Base-by-base conservation (phyloP, 164 flowering plant species). In the Magnolia sinica region DNA sequence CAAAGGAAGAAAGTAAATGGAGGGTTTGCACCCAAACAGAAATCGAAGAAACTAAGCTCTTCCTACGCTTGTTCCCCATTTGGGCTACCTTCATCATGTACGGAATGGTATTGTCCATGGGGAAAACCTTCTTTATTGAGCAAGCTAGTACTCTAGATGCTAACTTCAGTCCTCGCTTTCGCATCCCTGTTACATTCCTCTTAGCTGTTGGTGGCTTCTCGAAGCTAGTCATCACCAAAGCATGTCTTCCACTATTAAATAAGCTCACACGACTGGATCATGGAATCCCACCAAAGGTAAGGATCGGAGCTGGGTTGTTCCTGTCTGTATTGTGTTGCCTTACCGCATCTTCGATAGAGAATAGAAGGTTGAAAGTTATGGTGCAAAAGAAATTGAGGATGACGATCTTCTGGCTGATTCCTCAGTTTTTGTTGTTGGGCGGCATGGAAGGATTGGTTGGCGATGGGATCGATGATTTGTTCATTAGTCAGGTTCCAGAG, bases 11-110 rank as follows among this genome's bases (percentile, higher is more conserved):
- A 64, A 81, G 37, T 8, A 68, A 22, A n/a, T 63, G 83, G 76
- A 78, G 75, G 68, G 74, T 78, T 70, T 78, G 83, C 79, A 72
- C 76, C 13, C 78, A 72, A 3, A 73, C 73, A 13, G 73, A 81
- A 63, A 81, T 79, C 1, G 76, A 82, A 74, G 78, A 79, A 79
- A 76, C 79, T 10, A 79, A 79, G 71, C 64, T 73, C 58, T 55
- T 74, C 8, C 7, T 82, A 19, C 73, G 79, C 5, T 76, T 79
- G 82, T 16, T 79, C 49, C 84, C 82, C 1, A 74, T 79, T 70
- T 79, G 84, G 84, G 37, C 29, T 20, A 72, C 80, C 73, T 82
- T 55, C 16, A 5, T 55, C 18, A 55, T 55, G 59, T 55, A 55
- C 16, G 59, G 59, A 9, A 55, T 55, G 59, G 59, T 55, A 18